These are phyloP conservation scores for Passiflora organensis DNA, from an alignment of 345 rosid genomes.

Conservation along the genomic window DNA sequence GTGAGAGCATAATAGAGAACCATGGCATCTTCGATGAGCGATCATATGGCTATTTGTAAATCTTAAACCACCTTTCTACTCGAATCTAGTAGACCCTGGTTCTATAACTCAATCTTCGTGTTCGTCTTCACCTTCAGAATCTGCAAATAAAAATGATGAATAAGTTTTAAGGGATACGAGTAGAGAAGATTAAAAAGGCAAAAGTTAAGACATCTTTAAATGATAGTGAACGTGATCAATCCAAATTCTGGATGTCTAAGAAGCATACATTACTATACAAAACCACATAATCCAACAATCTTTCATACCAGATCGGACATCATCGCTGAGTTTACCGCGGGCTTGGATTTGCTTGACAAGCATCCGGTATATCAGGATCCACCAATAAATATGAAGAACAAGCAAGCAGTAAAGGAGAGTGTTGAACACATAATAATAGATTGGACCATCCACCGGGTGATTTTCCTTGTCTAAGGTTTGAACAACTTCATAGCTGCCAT, in stretches of 20 bases:
- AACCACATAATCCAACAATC: background rate
- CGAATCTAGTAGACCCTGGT: no score
- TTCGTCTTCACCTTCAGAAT: conserved; percentile 45
- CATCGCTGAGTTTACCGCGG: conserved; percentile 30
- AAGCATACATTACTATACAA: no score
- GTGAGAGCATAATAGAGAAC: no score
- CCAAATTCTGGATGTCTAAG: no score
- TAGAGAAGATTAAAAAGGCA: background rate
- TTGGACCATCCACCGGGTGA: conserved; percentile 26
- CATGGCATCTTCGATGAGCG: no score
- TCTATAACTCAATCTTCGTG: conserved; percentile 37
- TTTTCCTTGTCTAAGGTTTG: conserved; percentile 19
- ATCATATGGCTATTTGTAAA: no score
- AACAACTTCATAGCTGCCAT: conserved; percentile 25
- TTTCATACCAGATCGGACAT: conserved; percentile 31
- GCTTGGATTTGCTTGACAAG: conserved; percentile 34
- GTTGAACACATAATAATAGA: conserved; percentile 26
- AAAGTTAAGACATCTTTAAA: no score
- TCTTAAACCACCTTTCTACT: no score
- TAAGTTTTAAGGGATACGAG: background rate
- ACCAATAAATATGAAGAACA: conserved; percentile 32
- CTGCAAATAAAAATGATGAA: conserved; percentile 15
- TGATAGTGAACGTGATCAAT: no score
- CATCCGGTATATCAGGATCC: conserved; percentile 35
- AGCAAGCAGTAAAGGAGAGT: conserved; percentile 28